These are phyloP conservation scores for Aspergillus sojae DNA, from an alignment of 2,329 filamentous ascomycete genomes.

Conservation along the genomic window DNA sequence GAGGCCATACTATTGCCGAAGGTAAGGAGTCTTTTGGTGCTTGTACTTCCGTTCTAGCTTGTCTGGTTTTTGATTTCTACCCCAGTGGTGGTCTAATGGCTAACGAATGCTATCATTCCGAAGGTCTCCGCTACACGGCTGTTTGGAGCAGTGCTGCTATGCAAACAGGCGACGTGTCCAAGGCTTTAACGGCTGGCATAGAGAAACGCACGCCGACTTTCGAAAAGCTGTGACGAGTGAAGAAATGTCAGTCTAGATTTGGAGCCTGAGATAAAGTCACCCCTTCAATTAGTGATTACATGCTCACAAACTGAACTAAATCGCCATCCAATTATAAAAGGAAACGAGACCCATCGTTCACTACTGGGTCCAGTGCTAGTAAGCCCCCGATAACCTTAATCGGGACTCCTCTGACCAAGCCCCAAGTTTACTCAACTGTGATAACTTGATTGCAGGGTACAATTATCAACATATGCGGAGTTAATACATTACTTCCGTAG, in stretches of 20 bases:
- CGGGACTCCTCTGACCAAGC: not conserved
- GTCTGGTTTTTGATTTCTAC: not conserved
- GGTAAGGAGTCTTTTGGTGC: conserved; percentile 54
- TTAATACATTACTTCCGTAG: too few species aligned
- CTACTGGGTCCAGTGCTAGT: not conserved
- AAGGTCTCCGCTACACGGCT: conserved; percentile 76
- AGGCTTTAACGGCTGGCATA: conserved; percentile 74
- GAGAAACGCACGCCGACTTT: conserved; percentile 82
- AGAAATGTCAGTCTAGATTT: not conserved
- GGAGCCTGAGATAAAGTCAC: not conserved
- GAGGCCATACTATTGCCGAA: conserved; percentile 76
- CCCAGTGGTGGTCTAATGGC: not conserved
- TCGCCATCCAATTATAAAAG: not conserved
- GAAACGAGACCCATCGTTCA: not conserved
- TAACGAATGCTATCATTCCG: not conserved
- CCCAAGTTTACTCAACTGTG: not conserved
- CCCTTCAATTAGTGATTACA: not conserved
- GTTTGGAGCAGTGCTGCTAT: conserved; percentile 85
- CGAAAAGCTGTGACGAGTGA: conserved; percentile 68
- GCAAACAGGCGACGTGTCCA: conserved; percentile 76
- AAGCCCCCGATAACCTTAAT: not conserved
- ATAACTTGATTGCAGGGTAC: not conserved
- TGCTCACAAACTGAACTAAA: not conserved
- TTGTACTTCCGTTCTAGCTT: not conserved
- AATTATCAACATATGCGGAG: too few species aligned